Percentiles rank a stretch among this genome's conserved stretches.
Conservation (phyloP, 176 grass and related monocot genomes). For the Zea luxurians region DNA sequence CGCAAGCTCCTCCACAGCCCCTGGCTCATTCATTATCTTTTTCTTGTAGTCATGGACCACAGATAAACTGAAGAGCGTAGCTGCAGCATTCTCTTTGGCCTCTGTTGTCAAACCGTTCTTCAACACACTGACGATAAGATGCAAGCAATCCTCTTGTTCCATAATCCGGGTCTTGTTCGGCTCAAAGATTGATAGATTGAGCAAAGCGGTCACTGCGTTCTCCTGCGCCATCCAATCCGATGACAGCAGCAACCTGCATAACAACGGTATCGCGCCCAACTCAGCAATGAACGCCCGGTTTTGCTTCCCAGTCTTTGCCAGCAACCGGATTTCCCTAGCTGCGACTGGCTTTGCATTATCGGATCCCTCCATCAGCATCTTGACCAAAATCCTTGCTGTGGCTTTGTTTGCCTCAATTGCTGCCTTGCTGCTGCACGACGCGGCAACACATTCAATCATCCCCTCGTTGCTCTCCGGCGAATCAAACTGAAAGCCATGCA, state of each 20-base stretch:
- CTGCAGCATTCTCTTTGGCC: conserved; percentile 91
- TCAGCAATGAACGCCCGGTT: conserved; percentile 89
- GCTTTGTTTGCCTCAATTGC: conserved; percentile 63
- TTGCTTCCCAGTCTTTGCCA: conserved; percentile 80
- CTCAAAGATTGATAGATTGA: conserved; percentile 92
- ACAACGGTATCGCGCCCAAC: conserved; percentile 66
- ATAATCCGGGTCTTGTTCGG: conserved; percentile 80
- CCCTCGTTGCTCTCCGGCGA: conserved; percentile 57
- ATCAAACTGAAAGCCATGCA: conserved; percentile 74
- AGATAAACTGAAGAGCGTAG: conserved; percentile 88
- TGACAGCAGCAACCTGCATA: conserved; percentile 59
- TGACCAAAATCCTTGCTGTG: conserved; percentile 71
- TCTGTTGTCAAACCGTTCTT: conserved; percentile 80
- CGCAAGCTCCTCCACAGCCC: conserved; percentile 69
- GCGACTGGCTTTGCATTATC: conserved; percentile 60
- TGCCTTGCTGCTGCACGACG: conserved; percentile 69
- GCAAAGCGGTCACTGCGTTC: conserved; percentile 84
- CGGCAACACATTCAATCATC: conserved; percentile 51
- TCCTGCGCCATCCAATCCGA: conserved; percentile 75
- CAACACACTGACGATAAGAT: conserved; percentile 69
- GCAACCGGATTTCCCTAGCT: conserved; percentile 71
- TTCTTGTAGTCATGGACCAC: conserved; percentile 96
- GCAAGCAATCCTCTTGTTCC: conserved; percentile 73
- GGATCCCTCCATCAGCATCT: conserved; percentile 43
- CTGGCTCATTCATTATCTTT: conserved; percentile 74